A percentile compares a stretch with the other conserved stretches of the same genome.
phyloP scores from a whole-genome alignment of 2,329 filamentous ascomycete species.

The Neofusicoccum parvum region DNA sequence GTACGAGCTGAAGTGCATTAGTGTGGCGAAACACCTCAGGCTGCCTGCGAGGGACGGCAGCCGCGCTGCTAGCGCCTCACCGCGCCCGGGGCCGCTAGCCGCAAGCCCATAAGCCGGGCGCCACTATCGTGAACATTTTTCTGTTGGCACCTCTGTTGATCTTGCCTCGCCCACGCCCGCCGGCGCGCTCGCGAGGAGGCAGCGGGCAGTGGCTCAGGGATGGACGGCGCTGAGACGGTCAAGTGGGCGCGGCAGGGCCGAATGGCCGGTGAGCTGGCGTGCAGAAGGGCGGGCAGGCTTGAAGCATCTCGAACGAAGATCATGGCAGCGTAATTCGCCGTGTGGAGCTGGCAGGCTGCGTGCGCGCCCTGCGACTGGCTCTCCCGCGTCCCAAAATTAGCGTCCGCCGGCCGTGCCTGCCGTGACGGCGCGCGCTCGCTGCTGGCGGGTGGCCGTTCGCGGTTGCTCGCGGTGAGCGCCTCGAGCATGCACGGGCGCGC shows the following conservation, averaged over 20 bases:
- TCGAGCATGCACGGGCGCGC: slow-evolving; percentile 2
- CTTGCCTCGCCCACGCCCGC: neutral
- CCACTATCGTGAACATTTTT: slow-evolving; percentile 18
- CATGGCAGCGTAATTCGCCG: slow-evolving; percentile 16
- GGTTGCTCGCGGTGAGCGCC: neutral
- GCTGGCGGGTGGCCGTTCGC: slow-evolving; percentile 12
- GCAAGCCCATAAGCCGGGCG: slow-evolving; percentile 10
- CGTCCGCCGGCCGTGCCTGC: slow-evolving; percentile 12
- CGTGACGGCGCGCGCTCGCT: slow-evolving; percentile 8
- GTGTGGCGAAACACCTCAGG: slow-evolving; percentile 17
- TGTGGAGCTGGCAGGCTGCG: slow-evolving; percentile 6
- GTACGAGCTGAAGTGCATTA: slow-evolving; percentile 15
- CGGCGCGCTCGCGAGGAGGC: neutral
- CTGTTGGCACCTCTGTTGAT: neutral
- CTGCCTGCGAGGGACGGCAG: slow-evolving; percentile 17
- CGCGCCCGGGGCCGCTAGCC: slow-evolving; percentile 5
- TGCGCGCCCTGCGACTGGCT: slow-evolving; percentile 13
- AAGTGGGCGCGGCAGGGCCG: slow-evolving; percentile 9
- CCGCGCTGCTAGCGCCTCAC: neutral
- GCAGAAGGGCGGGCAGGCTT: slow-evolving; percentile 10
- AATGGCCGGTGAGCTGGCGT: slow-evolving; percentile 18
- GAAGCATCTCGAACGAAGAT: slow-evolving; percentile 18
- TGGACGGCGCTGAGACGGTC: neutral
- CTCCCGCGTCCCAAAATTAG: slow-evolving; percentile 20
- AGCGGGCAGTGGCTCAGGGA: neutral